These are phyloP conservation scores for Spathaspora girioi DNA, from an alignment of 805 yeast species.

Conservation along the genomic window DNA sequence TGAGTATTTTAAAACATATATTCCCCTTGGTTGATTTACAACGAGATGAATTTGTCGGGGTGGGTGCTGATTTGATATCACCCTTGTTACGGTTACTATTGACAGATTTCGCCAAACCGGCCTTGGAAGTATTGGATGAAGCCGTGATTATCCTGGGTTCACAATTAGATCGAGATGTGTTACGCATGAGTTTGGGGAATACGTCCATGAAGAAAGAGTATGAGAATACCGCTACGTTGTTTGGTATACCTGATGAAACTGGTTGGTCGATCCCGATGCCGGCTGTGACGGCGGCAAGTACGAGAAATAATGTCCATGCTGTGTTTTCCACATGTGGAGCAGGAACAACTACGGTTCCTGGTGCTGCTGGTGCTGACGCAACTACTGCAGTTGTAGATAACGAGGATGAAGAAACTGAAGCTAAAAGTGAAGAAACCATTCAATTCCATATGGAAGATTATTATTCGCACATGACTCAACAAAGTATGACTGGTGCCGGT, in stretches of 20 bases:
- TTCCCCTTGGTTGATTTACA: slow-evolving; percentile 76
- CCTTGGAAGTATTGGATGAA: slow-evolving; percentile 85
- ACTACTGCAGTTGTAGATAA: slow-evolving; percentile 27
- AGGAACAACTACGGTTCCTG: slow-evolving; percentile 17
- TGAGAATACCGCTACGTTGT: slow-evolving; percentile 82
- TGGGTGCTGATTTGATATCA: slow-evolving; percentile 92
- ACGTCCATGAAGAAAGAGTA: slow-evolving; percentile 72
- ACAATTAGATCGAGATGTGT: slow-evolving; percentile 83
- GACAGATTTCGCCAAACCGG: slow-evolving; percentile 85
- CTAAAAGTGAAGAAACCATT: slow-evolving; percentile 34
- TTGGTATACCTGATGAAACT: slow-evolving; percentile 90
- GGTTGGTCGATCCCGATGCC: slow-evolving; percentile 99
- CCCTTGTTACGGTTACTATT: slow-evolving; percentile 77
- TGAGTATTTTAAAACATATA: slow-evolving; percentile 69
- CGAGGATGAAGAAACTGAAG: slow-evolving; percentile 30
- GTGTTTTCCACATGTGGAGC: slow-evolving; percentile 81
- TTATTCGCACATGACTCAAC: slow-evolving; percentile 27
- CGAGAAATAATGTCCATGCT: slow-evolving; percentile 91
- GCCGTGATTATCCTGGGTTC: slow-evolving; percentile 84
- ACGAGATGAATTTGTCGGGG: slow-evolving; percentile 75
- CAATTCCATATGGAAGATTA: slow-evolving; percentile 63
- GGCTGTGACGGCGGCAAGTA: slow-evolving; percentile 79
- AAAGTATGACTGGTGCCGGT: not conserved
- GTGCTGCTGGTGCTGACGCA: too few species aligned
- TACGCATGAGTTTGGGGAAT: slow-evolving; percentile 89